Evolutionary conservation across 129 eudicot species (phyloP), one percentile per base, ranked within the genome.

Genomic region (Chrysanthemum seticuspe): DNA sequence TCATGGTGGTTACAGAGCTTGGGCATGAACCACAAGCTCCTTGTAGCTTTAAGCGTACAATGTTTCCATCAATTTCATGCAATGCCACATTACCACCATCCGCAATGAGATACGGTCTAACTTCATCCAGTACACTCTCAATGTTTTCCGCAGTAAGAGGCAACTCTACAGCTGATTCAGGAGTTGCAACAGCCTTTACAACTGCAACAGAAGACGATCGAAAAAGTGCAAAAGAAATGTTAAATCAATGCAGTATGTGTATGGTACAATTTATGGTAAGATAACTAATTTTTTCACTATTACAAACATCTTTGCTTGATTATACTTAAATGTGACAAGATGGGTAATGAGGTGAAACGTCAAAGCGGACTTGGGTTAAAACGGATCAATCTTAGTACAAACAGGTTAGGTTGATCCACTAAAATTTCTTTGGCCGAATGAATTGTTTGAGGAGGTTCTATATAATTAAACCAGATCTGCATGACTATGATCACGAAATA

Each of bases 21-120:
- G 98, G 98, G 68, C 98, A 94, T 31, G 98, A 94, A 56, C 98
- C 98, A 78, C 98, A 94, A 29, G 98, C 98, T 74, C 98, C 98
- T 82, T 94, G 98, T 44, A 94, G 78, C 79, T 90, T 94, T 82
- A 94, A 77, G 50, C 85, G 90, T 13, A 94, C 96, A 70, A 94
- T 80, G 69, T 84, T 84, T 36, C 97, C 98, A 71, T 94, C 97
- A 31, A 94, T 90, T 78, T 94, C 98, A 70, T 94, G 98, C 45
- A 94, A 76, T 13, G 97, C 97, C 53, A 94, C 98, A 29, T 94
- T 94, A 50, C 98, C 98, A 53, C 98, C 98, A 50, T 94, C 98
- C 12, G 98, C 79, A 62, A 94, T 94, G 12, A 94, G 89, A 78
- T 94, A 94, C 8, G 98, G 98, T 44, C 98, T 79, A 71, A 94